Base-by-base conservation (phyloP, 371 early-diverging fungal genomes). In the Mycotypha africana region DNA sequence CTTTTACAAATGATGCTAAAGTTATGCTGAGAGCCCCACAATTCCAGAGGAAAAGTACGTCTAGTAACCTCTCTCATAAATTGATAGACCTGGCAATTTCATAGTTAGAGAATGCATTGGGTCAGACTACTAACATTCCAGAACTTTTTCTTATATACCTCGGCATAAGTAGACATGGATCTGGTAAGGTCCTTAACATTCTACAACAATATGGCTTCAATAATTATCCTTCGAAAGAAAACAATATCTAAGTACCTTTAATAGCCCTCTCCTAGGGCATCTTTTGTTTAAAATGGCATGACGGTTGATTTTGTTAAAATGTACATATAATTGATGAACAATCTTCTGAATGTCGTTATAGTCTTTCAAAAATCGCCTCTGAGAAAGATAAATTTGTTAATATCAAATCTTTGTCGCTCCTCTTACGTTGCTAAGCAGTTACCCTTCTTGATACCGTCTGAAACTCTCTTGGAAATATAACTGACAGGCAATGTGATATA, bases 11-110 rank as follows among this genome's bases (percentile, higher is more conserved):
- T 48, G 3, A 64, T 37, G 0, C 40, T 26, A 12, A 68, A 45
- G 31, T 87, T 87, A 7, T 70, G 54, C 6, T 26, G 34, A 7
- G 64, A 62, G 3, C 85, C 88, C 67, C 76, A 83, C 40, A 83
- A 67, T 2, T 43, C 56, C 0, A 52, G 20, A 1, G 88, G 85
- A 25, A 85, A 65, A 3, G 80, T 53, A 2, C 51, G 48, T 20
- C 65, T 51, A 2, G 80, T 10, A 26, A 41, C 44, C 4, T 26
- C 28, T 3, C 15, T 28, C 11, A 51, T 16, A 40, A 61, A 65
- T 8, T 39, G 26, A 4, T 12, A 2, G 9, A 51, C 44, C 33
- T 51, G 32, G 11, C n/a, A n/a, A n/a, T n/a, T n/a, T n/a, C n/a
- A n/a, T n/a, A n/a, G n/a, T n/a, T n/a, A n/a, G n/a, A n/a, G n/a